Evolutionary conservation across 2,329 filamentous ascomycete species (phyloP).

Genomic region (Calycina marina): DNA sequence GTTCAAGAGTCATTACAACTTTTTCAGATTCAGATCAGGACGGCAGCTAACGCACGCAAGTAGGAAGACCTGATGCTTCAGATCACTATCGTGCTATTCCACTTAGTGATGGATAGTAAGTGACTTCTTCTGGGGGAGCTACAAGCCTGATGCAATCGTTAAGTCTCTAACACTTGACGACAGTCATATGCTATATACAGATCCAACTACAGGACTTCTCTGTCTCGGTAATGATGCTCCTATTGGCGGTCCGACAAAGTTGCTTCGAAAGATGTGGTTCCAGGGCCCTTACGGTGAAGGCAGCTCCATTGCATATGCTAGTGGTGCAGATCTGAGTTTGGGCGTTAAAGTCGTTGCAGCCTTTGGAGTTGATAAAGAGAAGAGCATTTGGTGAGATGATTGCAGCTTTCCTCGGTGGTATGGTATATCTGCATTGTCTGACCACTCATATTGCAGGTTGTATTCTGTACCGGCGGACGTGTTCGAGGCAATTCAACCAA

Average conservation of each 20-base stretch:
- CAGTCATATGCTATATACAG: conserved; percentile 47
- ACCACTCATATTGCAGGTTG: conserved; percentile 20
- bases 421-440: too few relatives aligned
- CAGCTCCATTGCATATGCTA: conserved; percentile 37
- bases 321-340: conserved; percentile 38
- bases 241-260: conserved; percentile 35
- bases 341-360: conserved; percentile 44
- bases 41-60: too few relatives aligned
- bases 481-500: conserved; percentile 26
- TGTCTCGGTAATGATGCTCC: conserved; percentile 48
- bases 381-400: conserved; percentile 29
- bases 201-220: conserved; percentile 39
- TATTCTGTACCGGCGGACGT: conserved; percentile 46
- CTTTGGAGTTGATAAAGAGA: conserved; percentile 30
- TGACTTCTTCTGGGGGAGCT: too few relatives aligned
- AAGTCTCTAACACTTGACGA: background rate
- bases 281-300: conserved; percentile 17
- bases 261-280: conserved; percentile 44
- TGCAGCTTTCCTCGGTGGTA: background rate
- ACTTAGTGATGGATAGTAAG: conserved; percentile 41
- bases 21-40: too few relatives aligned
- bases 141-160: too few relatives aligned
- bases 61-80: conserved; percentile 18
- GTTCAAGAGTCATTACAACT: too few relatives aligned
- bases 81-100: conserved; percentile 52